Conservation (phyloP, 306 rosid genomes). For the Acacia acuminata region DNA sequence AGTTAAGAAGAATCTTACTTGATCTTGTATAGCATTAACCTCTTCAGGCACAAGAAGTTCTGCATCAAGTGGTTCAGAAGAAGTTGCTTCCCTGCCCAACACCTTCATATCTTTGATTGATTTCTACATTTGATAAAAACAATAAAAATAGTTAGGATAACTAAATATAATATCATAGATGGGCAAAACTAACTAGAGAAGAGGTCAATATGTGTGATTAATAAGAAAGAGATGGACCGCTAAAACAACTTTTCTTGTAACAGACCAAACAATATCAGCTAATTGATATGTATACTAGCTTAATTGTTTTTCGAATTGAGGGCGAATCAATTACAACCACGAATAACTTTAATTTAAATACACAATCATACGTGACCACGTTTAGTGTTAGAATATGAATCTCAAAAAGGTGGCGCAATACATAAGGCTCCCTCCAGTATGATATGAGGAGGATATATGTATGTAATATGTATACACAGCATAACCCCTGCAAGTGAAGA, state of each 20-base stretch:
- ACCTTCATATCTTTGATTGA: background rate
- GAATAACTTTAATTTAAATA: background rate
- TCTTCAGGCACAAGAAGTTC: background rate
- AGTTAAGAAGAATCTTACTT: background rate
- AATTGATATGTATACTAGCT: background rate
- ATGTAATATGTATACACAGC: no score
- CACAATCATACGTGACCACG: background rate
- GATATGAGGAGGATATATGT: no score
- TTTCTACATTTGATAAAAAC: background rate
- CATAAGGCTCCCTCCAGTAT: no score
- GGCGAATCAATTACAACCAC: background rate
- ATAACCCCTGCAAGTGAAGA: no score
- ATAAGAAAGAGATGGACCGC: background rate
- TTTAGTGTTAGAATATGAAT: background rate
- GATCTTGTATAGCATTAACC: background rate
- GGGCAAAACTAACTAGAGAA: background rate
- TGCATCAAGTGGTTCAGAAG: background rate
- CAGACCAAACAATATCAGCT: background rate
- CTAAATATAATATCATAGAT: background rate
- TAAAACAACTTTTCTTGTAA: background rate
- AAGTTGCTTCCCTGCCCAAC: background rate
- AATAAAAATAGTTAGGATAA: background rate
- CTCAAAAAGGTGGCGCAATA: no score
- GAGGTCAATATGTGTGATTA: background rate
- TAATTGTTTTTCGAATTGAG: background rate